Conservation (phyloP, 2,329 filamentous ascomycete genomes). For the Neofusicoccum umdonicola region DNA sequence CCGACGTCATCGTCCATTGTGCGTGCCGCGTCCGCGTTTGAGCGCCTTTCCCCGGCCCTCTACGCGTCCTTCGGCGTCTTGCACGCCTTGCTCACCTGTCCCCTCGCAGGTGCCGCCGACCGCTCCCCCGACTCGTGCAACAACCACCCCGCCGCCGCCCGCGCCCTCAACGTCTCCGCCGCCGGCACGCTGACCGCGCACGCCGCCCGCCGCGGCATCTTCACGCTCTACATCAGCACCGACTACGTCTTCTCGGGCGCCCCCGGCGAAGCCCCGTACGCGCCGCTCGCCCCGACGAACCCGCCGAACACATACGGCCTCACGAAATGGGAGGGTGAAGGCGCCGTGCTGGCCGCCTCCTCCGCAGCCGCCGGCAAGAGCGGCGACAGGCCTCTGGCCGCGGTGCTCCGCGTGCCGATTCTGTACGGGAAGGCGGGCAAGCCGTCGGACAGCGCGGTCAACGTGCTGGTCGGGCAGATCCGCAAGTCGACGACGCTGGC, state of each 20-base stretch:
- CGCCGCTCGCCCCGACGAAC: slow-evolving; percentile 58
- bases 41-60: background rate
- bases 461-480: slow-evolving; percentile 73
- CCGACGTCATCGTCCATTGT: slow-evolving; percentile 80
- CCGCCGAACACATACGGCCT: slow-evolving; percentile 80
- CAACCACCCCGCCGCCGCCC: slow-evolving; percentile 71
- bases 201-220: slow-evolving; percentile 59
- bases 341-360: slow-evolving; percentile 65
- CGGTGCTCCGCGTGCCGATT: slow-evolving; percentile 78
- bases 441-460: slow-evolving; percentile 75
- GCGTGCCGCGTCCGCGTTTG: slow-evolving; percentile 30
- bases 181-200: slow-evolving; percentile 64
- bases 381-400: slow-evolving; percentile 54
- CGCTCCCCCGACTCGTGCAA: slow-evolving; percentile 85
- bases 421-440: slow-evolving; percentile 76
- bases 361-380: slow-evolving; percentile 25
- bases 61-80: slow-evolving; percentile 11
- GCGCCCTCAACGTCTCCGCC: slow-evolving; percentile 70
- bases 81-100: background rate
- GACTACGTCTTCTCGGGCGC: slow-evolving; percentile 76
- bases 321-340: slow-evolving; percentile 69
- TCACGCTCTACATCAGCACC: slow-evolving; percentile 77
- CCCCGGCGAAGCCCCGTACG: slow-evolving; percentile 81
- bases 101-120: slow-evolving; percentile 70
- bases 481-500: slow-evolving; percentile 65